A percentile compares a stretch with the other conserved stretches of the same genome.
phyloP scores from a whole-genome alignment of 352 stramenopile genomes.

The Pythium volutum region DNA sequence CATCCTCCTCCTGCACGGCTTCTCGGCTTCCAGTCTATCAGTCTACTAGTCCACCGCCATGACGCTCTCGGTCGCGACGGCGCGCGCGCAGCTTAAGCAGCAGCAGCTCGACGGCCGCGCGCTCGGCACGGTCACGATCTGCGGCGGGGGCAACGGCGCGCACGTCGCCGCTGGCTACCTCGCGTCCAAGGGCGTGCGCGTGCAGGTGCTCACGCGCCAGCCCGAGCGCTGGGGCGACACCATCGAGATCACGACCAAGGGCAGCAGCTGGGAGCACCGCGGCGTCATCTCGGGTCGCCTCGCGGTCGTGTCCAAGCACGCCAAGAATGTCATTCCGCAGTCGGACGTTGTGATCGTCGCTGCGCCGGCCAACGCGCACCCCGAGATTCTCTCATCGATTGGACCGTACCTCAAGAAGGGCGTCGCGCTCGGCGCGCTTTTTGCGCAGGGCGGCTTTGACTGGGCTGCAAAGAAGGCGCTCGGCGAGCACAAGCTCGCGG shows the following conservation, averaged over 20 bases:
- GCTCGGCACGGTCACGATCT: conserved; percentile 85
- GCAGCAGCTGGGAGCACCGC: conserved; percentile 84
- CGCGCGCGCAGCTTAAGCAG: conserved; percentile 58
- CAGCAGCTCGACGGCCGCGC: conserved; percentile 28
- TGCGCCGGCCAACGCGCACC: conserved; percentile 87
- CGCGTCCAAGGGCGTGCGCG: conserved; percentile 76
- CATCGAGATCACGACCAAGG: conserved; percentile 77
- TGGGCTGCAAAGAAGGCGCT: conserved; percentile 90
- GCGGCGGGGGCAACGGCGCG: conserved; percentile 89
- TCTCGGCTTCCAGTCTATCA: too few species aligned
- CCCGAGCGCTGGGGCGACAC: conserved; percentile 74
- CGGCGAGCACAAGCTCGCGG: conserved; percentile 48
- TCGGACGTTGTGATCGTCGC: conserved; percentile 89
- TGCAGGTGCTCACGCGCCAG: conserved; percentile 81
- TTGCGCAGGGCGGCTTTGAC: conserved; percentile 91
- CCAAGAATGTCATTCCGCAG: conserved; percentile 82
- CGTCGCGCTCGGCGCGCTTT: conserved; percentile 82
- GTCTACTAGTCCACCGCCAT: conserved; percentile 29
- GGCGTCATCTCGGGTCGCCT: conserved; percentile 73
- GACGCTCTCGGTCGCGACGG: conserved; percentile 78
- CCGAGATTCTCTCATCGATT: conserved; percentile 73
- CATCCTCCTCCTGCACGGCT: neutral
- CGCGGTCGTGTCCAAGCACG: conserved; percentile 74
- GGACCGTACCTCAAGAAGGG: conserved; percentile 86
- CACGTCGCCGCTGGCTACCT: conserved; percentile 89